A percentile compares a stretch with the other conserved stretches of the same genome.
Conservation (phyloP, 306 rosid genomes). For the Carpinus viminea region DNA sequence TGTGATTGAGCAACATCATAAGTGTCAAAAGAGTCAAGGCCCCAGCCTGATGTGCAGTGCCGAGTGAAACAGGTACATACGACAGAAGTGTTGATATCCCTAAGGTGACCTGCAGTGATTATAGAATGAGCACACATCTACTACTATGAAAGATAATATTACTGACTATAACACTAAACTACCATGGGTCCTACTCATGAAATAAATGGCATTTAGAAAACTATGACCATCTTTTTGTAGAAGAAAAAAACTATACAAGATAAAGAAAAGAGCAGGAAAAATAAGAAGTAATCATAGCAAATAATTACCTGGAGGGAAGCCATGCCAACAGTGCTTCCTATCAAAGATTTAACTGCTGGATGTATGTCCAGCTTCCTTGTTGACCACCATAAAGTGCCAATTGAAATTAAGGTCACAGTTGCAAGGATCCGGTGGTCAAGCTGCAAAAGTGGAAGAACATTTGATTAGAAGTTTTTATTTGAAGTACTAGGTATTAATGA, state of each 20-base stretch:
- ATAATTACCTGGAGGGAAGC: conserved; percentile 70
- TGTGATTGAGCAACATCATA: conserved; percentile 69
- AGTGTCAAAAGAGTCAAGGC: conserved; percentile 80
- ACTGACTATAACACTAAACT: not conserved
- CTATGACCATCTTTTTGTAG: not conserved
- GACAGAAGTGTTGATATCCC: conserved; percentile 81
- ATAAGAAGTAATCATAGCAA: not conserved
- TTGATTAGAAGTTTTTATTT: not conserved
- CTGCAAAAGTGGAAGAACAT: conserved; percentile 40
- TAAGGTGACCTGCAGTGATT: conserved; percentile 60
- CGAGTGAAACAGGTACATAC: conserved; percentile 81
- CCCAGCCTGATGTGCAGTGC: conserved; percentile 89
- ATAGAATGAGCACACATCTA: conserved; percentile 9
- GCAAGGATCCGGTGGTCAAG: conserved; percentile 90
- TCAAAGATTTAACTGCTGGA: conserved; percentile 69
- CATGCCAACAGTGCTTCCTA: conserved; percentile 69
- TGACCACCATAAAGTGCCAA: conserved; percentile 68
- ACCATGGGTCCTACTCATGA: not conserved
- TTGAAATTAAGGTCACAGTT: conserved; percentile 57
- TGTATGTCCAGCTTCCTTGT: conserved; percentile 79
- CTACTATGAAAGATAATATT: not conserved
- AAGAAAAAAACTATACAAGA: not conserved
- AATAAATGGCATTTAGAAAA: not conserved
- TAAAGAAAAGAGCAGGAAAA: conserved; percentile 3
- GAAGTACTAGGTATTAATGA: not conserved